Percentiles rank a stretch among this genome's conserved stretches.
Conservation (phyloP, 148 eudicot genomes). For the Spergularia bocconei region DNA sequence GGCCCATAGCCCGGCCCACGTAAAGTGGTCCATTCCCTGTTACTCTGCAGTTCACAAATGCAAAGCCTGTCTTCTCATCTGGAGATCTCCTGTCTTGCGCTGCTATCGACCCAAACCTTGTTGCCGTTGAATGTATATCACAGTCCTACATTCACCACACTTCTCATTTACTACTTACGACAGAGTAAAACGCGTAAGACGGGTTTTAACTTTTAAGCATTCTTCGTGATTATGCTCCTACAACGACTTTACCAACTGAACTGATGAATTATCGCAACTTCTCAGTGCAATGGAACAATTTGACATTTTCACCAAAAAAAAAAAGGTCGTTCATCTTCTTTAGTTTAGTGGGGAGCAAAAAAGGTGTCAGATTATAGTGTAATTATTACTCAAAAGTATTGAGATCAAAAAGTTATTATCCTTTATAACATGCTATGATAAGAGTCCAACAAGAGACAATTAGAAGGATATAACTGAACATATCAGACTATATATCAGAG, state of each 20-base stretch:
- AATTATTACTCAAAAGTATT: neutral
- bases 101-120: conserved; percentile 86
- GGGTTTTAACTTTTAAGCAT: too few species aligned
- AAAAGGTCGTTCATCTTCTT: neutral
- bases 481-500: neutral
- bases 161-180: too few species aligned
- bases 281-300: too few species aligned
- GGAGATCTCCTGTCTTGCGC: conserved; percentile 65
- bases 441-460: conserved; percentile 3
- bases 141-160: conserved; percentile 44
- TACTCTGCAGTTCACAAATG: conserved; percentile 73
- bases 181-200: too few species aligned
- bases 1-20: conserved; percentile 97
- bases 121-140: conserved; percentile 84
- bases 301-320: neutral
- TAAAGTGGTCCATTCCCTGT: conserved; percentile 87
- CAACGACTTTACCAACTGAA: too few species aligned
- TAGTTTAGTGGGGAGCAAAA: conserved; percentile 9
- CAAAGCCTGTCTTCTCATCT: conserved; percentile 81
- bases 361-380: neutral
- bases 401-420: neutral
- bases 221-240: too few species aligned
- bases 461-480: neutral
- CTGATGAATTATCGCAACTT: too few species aligned
- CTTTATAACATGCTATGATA: neutral